Conservation (phyloP, 768 basidiomycete genomes). For the Amanita molliuscula region DNA sequence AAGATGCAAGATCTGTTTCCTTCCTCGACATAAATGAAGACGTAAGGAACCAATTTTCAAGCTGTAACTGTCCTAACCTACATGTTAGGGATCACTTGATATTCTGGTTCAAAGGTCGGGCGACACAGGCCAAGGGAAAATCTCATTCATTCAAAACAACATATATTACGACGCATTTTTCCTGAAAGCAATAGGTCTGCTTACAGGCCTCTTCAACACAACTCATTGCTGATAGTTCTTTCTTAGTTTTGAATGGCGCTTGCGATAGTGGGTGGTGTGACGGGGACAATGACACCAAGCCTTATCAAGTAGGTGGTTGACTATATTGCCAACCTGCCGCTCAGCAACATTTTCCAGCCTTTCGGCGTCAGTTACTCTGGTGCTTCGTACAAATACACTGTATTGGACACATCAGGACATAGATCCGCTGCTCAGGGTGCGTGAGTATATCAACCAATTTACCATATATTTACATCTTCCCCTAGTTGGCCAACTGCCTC, state of each 20-base stretch:
- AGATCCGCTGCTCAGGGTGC: conserved; percentile 85
- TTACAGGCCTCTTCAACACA: background rate
- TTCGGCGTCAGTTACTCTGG: conserved; percentile 93
- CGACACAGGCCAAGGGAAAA: conserved; percentile 43
- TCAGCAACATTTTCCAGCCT: conserved; percentile 39
- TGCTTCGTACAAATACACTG: conserved; percentile 94
- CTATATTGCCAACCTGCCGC: background rate
- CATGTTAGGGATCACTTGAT: conserved; percentile 70
- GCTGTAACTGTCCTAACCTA: background rate
- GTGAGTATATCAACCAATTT: conserved; percentile 5
- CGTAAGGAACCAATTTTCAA: conserved; percentile 34
- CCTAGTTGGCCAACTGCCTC: conserved; percentile 83
- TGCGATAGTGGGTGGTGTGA: conserved; percentile 79
- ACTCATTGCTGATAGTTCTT: background rate
- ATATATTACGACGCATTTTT: conserved; percentile 99
- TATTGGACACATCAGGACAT: conserved; percentile 81
- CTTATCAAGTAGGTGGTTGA: conserved; percentile 55
- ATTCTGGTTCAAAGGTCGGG: conserved; percentile 86
- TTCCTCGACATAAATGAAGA: conserved; percentile 96
- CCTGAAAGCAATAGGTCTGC: conserved; percentile 86
- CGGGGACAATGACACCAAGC: conserved; percentile 41
- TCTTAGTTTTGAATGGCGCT: conserved; percentile 81
- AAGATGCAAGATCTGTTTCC: conserved; percentile 68
- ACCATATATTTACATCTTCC: background rate
- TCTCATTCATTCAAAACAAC: conserved; percentile 90